Evolutionary conservation across 2,329 filamentous ascomycete genomes (phyloP), one percentile per base, ranked within the genome.

Genomic region (Exophiala spinifera): DNA sequence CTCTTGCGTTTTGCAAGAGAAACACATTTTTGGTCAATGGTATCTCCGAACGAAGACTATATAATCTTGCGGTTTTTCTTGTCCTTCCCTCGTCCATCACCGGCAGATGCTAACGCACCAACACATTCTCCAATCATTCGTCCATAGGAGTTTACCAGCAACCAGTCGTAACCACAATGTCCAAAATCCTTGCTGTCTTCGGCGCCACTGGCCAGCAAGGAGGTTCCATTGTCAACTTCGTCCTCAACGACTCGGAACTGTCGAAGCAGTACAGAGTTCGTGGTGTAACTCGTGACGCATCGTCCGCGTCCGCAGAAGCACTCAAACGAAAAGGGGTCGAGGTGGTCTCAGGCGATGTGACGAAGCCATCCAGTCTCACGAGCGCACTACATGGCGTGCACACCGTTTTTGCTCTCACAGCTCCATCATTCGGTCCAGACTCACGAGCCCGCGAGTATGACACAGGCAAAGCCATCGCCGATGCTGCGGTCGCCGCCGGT

Each of bases 141-240:
- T 39, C 36, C 17, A 15, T 7, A 1, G 4, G 7, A 4, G 4
- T n/a, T 17, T 15, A 5, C 14, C 36, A 6, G 6, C 5, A 7
- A n/a, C n/a, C 36, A 39, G 8, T n/a, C n/a, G n/a, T n/a, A 39
- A 15, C 36, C 14, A 40, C 37, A 17, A 53, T 53, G 50, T 4
- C 31, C 48, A 70, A 73, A 31, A 55, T 70, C 33, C 65, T 78
- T 25, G 70, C 69, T 19, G 70, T 81, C 15, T 77, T 80, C 47
- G 78, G 78, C 7, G 78, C 77, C 21, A 81, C 78, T 0, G 77
- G 78, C 56, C 70, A 76, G 23, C 79, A 81, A 63, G 78, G 79
- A 17, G 66, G 74, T 4, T 76, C 76, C 3, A 68, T 80, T 5
- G 68, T 81, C 49, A 64, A 73, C 47, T 64, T 69, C 28, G 67